Conservation (phyloP, 768 basidiomycete genomes). For the Trametes meyenii region DNA sequence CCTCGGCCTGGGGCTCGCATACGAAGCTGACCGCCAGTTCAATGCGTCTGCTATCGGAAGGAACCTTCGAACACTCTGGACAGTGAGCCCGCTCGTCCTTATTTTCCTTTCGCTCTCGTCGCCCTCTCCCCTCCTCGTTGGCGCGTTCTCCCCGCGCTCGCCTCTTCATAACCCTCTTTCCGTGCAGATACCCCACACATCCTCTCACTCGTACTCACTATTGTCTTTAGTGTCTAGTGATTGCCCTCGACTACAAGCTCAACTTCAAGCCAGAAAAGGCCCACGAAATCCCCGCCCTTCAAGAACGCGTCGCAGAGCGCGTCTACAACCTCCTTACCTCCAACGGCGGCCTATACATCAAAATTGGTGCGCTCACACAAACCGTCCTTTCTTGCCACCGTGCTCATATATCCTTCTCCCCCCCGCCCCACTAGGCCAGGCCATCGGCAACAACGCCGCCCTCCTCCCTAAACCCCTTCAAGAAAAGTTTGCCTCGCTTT, state of each 20-base stretch:
- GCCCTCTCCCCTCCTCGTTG: not conserved
- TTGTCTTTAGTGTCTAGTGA: constrained; percentile 57
- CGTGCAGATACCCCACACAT: no score
- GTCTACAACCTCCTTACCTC: constrained; percentile 75
- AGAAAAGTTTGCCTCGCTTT: constrained; percentile 77
- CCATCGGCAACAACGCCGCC: constrained; percentile 83
- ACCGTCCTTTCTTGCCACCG: constrained; percentile 8
- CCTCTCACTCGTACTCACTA: not conserved
- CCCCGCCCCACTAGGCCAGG: constrained; percentile 52
- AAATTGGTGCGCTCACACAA: constrained; percentile 56
- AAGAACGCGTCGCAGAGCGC: constrained; percentile 81
- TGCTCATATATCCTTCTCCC: constrained; percentile 8
- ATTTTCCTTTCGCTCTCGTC: not conserved
- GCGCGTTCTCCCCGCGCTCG: no score
- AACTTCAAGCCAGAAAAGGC: constrained; percentile 80
- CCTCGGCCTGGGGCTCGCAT: constrained; percentile 36
- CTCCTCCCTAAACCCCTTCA: constrained; percentile 84
- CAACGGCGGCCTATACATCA: constrained; percentile 87
- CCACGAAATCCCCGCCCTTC: constrained; percentile 75
- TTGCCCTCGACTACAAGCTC: constrained; percentile 83
- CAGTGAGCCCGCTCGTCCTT: constrained; percentile 44
- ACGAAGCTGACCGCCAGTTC: constrained; percentile 44
- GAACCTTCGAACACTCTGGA: constrained; percentile 52
- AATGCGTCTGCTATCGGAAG: constrained; percentile 52
- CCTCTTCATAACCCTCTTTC: no score